These are phyloP conservation scores for Phytophthora ohioensis DNA, from an alignment of 352 stramenopile species.

Conservation along the genomic window DNA sequence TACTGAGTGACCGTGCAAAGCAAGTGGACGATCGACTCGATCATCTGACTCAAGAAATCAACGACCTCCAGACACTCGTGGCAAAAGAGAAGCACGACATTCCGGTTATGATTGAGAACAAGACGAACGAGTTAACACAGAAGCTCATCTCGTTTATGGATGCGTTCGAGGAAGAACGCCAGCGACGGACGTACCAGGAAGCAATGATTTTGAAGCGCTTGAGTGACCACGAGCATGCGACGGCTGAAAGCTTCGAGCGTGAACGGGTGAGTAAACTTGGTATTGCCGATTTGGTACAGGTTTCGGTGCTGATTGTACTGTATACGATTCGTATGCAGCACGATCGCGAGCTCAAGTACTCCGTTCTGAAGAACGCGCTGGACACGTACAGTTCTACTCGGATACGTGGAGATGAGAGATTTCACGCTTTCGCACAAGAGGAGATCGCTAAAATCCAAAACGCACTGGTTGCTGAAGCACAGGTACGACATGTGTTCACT, in stretches of 20 bases:
- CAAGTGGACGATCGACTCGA: constrained; percentile 80
- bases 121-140: constrained; percentile 89
- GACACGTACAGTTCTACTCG: constrained; percentile 77
- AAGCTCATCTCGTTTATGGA: constrained; percentile 92
- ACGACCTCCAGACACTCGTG: constrained; percentile 82
- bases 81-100: constrained; percentile 91
- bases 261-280: constrained; percentile 49
- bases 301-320: not conserved
- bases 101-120: constrained; percentile 89
- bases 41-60: constrained; percentile 80
- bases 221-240: constrained; percentile 85
- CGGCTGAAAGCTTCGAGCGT: constrained; percentile 74
- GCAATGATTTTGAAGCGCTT: constrained; percentile 93
- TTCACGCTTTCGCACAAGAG: constrained; percentile 73
- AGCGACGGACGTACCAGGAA: constrained; percentile 83
- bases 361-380: constrained; percentile 71
- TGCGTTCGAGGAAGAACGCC: constrained; percentile 89
- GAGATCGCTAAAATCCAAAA: constrained; percentile 86
- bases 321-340: constrained; percentile 20
- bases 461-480: constrained; percentile 70
- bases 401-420: constrained; percentile 80
- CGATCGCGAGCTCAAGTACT: constrained; percentile 70
- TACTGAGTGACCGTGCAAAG: constrained; percentile 83
- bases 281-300: not conserved
- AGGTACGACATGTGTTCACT: constrained; percentile 38